phyloP scores from a whole-genome alignment of 2,329 filamentous ascomycete genomes.

The Acarospora socialis region DNA sequence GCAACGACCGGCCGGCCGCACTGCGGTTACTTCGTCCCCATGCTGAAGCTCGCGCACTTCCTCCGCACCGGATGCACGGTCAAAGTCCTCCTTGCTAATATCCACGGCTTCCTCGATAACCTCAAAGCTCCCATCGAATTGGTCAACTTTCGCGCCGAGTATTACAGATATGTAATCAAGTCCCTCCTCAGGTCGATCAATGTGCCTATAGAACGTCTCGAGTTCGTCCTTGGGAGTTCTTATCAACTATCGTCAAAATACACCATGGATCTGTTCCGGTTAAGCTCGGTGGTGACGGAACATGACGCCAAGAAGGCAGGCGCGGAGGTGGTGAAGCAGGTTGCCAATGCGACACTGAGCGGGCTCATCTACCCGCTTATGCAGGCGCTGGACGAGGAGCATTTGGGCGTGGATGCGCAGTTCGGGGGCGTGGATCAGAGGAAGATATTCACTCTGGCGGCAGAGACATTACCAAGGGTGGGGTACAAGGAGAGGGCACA shows the following conservation, averaged over 20 bases:
- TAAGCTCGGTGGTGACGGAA: conserved; percentile 56
- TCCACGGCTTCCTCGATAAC: conserved; percentile 37
- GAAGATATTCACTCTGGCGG: conserved; percentile 77
- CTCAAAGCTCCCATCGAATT: conserved; percentile 75
- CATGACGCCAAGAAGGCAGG: conserved; percentile 82
- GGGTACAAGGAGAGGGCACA: conserved; percentile 68
- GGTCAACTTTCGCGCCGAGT: conserved; percentile 65
- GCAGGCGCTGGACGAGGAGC: conserved; percentile 81
- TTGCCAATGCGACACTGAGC: conserved; percentile 56
- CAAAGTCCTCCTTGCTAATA: conserved; percentile 55
- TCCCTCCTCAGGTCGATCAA: conserved; percentile 62
- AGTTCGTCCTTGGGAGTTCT: conserved; percentile 70
- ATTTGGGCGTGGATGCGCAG: conserved; percentile 76
- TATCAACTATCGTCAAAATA: conserved; percentile 61
- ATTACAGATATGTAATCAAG: conserved; percentile 67
- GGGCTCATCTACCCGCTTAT: conserved; percentile 74
- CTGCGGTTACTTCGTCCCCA: conserved; percentile 72
- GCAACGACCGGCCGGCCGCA: conserved; percentile 73
- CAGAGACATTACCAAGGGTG: conserved; percentile 70
- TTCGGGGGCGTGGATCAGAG: conserved; percentile 79
- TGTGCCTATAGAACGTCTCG: conserved; percentile 62
- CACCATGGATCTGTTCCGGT: conserved; percentile 74
- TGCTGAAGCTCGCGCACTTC: conserved; percentile 73
- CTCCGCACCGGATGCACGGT: conserved; percentile 68
- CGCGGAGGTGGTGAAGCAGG: conserved; percentile 89